Percentiles rank a stretch among this genome's conserved stretches.
Evolutionary conservation across 352 stramenopile species (phyloP).

Genomic region (Pythium brachiatum): DNA sequence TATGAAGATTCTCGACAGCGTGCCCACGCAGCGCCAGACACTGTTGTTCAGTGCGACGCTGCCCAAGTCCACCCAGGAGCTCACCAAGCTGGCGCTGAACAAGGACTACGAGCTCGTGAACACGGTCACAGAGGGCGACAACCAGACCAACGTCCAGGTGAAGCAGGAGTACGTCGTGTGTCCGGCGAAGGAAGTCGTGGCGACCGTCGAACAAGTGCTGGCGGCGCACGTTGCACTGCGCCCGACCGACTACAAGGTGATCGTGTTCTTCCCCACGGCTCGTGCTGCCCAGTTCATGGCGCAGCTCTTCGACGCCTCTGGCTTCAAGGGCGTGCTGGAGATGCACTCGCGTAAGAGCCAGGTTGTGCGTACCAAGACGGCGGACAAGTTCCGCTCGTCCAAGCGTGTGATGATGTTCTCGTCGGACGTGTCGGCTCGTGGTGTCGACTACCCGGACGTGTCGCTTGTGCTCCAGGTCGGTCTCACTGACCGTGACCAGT

Average conservation of each 20-base stretch:
- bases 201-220: constrained; percentile 65
- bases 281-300: constrained; percentile 87
- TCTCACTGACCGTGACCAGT: constrained; percentile 88
- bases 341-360: constrained; percentile 97
- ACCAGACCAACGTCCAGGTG: constrained; percentile 88
- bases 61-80: constrained; percentile 76
- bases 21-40: constrained; percentile 84
- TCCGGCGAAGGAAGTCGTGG: constrained; percentile 63
- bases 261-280: constrained; percentile 94
- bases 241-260: constrained; percentile 89
- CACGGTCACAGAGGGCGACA: constrained; percentile 88
- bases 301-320: constrained; percentile 82
- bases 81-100: constrained; percentile 86
- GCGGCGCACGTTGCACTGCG: constrained; percentile 55
- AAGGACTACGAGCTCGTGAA: constrained; percentile 89
- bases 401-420: constrained; percentile 92
- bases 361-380: constrained; percentile 78
- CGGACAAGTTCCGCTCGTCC: constrained; percentile 85
- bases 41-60: constrained; percentile 97
- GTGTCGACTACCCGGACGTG: constrained; percentile 96
- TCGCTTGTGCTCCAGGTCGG: constrained; percentile 85
- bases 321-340: constrained; percentile 84
- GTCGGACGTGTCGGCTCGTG: constrained; percentile 92
- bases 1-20: constrained; percentile 78
- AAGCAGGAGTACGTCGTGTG: constrained; percentile 85